Conservation (phyloP, 495 filamentous ascomycete genomes). For the Penicillium steckii region DNA sequence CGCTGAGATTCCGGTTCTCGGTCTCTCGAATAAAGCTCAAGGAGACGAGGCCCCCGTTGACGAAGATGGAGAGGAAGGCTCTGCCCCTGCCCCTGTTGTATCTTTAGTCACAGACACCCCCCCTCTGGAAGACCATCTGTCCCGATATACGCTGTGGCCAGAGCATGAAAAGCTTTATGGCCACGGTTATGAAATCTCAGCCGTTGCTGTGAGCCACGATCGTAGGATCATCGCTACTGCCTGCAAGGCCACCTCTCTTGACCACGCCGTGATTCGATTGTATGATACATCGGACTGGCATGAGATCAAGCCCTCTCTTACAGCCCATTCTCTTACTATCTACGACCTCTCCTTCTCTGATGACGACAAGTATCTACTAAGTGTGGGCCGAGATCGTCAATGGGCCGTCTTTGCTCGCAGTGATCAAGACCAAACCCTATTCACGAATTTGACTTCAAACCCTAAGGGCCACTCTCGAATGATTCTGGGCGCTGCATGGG, state of each 20-base stretch:
- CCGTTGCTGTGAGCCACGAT: conserved; percentile 76
- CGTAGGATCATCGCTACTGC: conserved; percentile 81
- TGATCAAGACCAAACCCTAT: conserved; percentile 40
- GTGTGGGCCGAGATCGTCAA: conserved; percentile 86
- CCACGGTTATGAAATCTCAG: conserved; percentile 97
- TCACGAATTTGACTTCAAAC: conserved; percentile 58
- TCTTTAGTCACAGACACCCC: conserved; percentile 59
- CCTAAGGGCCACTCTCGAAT: conserved; percentile 87
- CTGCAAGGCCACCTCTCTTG: conserved; percentile 85
- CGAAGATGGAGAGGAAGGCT: conserved; percentile 37
- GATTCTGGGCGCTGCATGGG: conserved; percentile 85
- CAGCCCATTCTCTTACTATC: conserved; percentile 81
- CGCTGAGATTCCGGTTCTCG: conserved; percentile 90
- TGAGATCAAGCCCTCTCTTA: conserved; percentile 78
- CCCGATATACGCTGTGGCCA: conserved; percentile 90
- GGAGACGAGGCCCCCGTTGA: conserved; percentile 51
- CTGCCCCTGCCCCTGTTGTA: conserved; percentile 19
- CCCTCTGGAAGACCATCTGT: conserved; percentile 84
- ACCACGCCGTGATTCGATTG: conserved; percentile 90
- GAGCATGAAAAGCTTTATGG: conserved; percentile 97
- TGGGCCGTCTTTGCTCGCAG: conserved; percentile 75
- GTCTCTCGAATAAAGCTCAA: conserved; percentile 93
- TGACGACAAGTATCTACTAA: conserved; percentile 73
- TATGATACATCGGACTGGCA: conserved; percentile 86
- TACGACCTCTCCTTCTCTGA: conserved; percentile 74